Evolutionary conservation across 2,329 filamentous ascomycete species (phyloP), one percentile per base, ranked within the genome.

Genomic region (Penicillium sp.): DNA sequence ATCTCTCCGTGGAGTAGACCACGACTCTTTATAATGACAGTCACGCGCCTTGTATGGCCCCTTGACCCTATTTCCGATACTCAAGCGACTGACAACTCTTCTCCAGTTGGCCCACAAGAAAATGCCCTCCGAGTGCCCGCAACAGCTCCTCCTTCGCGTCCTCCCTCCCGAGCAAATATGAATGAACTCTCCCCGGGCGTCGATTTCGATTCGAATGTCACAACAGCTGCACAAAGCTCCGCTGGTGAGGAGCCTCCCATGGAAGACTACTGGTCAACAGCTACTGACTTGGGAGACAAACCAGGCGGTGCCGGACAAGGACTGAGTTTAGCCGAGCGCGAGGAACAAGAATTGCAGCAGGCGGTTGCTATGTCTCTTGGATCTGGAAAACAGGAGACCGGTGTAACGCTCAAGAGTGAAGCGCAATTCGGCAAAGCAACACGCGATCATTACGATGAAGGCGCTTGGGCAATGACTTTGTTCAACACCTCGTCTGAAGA

Each of bases 391-490:
- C 83, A 85, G 69, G 82, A 85, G 64, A 80, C 73, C 18, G 83
- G 83, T 2, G 72, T 83, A 13, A 74, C 79, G 9, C 70, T 67
- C 65, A 5, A 70, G 7, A 49, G 62, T 16, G 70, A 67, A 55
- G 65, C 71, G 28, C 69, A 75, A 10, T 84, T 85, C 64, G 77
- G 80, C 5, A 82, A 81, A 48, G 81, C 81, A 1, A 83, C 75
- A 18, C 74, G 75, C 52, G 76, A 78, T 23, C 66, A 79, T 56
- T 84, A 85, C 62, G 81, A 85, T 24, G 70, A 74, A 45, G 68
- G 65, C 7, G 68, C 76, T 16, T 86, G 84, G 84, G 81, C 80
- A 2, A 69, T 86, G 72, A 79, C 79, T 2, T 65, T 79, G 5
- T 73, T 76, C 45, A 74, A 76, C 34, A 65, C 74, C 3, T 75